Conservation (phyloP, 306 rosid genomes). For the Sicyos edulis region DNA sequence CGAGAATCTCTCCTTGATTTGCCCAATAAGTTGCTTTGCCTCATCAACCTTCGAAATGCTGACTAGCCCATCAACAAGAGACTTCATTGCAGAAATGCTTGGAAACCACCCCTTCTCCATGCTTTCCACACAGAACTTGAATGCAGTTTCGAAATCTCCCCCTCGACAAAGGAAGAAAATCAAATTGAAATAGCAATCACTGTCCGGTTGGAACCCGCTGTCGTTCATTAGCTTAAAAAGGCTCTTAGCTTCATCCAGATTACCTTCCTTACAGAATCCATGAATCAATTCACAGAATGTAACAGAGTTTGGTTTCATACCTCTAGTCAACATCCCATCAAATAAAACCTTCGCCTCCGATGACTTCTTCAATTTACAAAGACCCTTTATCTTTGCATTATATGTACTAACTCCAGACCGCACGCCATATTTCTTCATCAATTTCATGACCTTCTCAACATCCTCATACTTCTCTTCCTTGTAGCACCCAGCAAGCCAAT, state of each 20-base stretch:
- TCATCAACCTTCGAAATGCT: constrained; percentile 44
- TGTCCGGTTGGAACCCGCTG: constrained; percentile 41
- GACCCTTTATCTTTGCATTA: constrained; percentile 61
- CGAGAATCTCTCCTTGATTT: constrained; percentile 52
- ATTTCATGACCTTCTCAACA: constrained; percentile 47
- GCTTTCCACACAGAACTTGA: constrained; percentile 39
- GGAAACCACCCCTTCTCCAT: constrained; percentile 76
- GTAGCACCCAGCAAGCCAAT: constrained; percentile 48
- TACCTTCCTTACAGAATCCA: constrained; percentile 69
- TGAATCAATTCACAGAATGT: constrained; percentile 53
- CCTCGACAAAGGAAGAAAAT: constrained; percentile 40
- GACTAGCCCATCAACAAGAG: constrained; percentile 66
- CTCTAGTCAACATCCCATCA: constrained; percentile 46
- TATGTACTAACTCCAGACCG: constrained; percentile 36
- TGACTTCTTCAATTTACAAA: constrained; percentile 66
- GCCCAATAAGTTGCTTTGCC: constrained; percentile 52
- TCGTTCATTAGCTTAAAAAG: constrained; percentile 46
- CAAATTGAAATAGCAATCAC: constrained; percentile 46
- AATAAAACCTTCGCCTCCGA: constrained; percentile 62
- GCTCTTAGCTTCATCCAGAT: constrained; percentile 53
- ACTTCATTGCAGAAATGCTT: constrained; percentile 47
- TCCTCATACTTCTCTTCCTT: constrained; percentile 60
- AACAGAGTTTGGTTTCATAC: constrained; percentile 52
- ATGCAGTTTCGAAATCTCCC: constrained; percentile 50
- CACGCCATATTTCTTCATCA: constrained; percentile 53